Evolutionary conservation across 2,329 filamentous ascomycete genomes (phyloP).

Genomic region (Pyrenochaeta sp.): DNA sequence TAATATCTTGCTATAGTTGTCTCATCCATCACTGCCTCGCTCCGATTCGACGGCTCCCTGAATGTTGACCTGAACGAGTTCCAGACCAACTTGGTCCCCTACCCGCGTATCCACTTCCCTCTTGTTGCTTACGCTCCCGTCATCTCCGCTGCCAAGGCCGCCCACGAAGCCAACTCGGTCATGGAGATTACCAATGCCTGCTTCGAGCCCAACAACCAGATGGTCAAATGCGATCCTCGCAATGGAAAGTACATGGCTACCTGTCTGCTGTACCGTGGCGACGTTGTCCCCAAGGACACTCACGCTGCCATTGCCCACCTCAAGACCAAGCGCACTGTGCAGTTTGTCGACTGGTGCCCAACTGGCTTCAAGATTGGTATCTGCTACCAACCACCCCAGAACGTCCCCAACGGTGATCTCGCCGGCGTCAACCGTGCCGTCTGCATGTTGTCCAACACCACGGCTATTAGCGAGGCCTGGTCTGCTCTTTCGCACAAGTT

Average conservation of each 20-base stretch:
- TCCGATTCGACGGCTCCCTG: constrained; percentile 97
- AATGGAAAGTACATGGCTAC: constrained; percentile 99
- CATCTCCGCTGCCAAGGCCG: constrained; percentile 92
- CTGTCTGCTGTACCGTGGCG: constrained; percentile 96
- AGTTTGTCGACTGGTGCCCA: constrained; percentile 99
- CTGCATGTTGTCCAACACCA: constrained; percentile 99
- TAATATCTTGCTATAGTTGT: constrained; percentile 70
- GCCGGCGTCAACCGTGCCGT: constrained; percentile 98
- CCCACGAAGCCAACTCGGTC: constrained; percentile 97
- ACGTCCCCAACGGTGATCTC: constrained; percentile 95
- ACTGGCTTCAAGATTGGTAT: constrained; percentile 99
- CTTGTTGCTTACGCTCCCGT: constrained; percentile 96
- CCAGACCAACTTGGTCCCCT: constrained; percentile 99
- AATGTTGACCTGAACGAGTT: constrained; percentile 99
- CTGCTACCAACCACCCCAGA: constrained; percentile 97
- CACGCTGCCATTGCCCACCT: constrained; percentile 92
- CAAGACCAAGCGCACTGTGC: constrained; percentile 99
- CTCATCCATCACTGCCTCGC: constrained; percentile 96
- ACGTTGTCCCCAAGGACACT: constrained; percentile 96
- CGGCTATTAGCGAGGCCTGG: constrained; percentile 98
- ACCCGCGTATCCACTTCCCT: constrained; percentile 99
- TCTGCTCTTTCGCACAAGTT: constrained; percentile 96
- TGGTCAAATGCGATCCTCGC: constrained; percentile 99
- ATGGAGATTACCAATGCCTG: constrained; percentile 98
- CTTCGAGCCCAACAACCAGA: constrained; percentile 99